These are phyloP conservation scores for Apiospora rasikravindrae DNA, from an alignment of 2,329 filamentous ascomycete genomes.

Conservation along the genomic window DNA sequence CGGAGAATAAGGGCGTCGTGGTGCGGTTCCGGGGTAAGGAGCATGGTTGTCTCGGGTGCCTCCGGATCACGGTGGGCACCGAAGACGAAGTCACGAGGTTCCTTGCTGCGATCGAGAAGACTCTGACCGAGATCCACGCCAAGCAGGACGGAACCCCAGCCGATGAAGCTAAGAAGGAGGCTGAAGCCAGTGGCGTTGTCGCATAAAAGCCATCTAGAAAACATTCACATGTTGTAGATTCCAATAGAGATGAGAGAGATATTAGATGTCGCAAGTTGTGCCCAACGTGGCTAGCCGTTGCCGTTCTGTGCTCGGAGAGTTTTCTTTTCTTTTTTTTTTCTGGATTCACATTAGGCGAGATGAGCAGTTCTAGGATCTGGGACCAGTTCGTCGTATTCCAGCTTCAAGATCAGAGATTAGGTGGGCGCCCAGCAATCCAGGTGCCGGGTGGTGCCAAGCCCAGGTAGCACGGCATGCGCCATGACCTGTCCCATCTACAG, in stretches of 20 bases:
- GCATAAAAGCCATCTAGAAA: conserved; percentile 7
- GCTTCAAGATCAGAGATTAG: neutral
- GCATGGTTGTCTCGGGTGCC: conserved; percentile 83
- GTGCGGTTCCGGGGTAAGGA: conserved; percentile 95
- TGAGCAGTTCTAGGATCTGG: neutral
- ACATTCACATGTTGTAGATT: neutral
- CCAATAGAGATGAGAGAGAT: neutral
- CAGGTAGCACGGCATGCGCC: neutral
- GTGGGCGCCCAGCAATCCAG: neutral
- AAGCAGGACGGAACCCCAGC: conserved; percentile 2
- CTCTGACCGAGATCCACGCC: conserved; percentile 49
- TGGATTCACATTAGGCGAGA: neutral
- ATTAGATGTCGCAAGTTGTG: neutral
- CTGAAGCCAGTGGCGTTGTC: conserved; percentile 5
- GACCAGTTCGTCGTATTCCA: neutral
- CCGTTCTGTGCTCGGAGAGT: neutral
- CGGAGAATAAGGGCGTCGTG: conserved; percentile 86
- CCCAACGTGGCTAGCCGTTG: neutral
- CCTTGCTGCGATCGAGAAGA: conserved; percentile 66
- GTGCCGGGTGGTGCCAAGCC: neutral
- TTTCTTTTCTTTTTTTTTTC: neutral
- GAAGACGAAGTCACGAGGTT: conserved; percentile 84
- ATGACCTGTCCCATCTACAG: conserved; percentile 6
- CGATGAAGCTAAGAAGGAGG: conserved; percentile 18
- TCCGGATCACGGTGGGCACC: conserved; percentile 92